Conservation (phyloP, 192 early-diverging fungal genomes). For the Coemansia sp. region DNA sequence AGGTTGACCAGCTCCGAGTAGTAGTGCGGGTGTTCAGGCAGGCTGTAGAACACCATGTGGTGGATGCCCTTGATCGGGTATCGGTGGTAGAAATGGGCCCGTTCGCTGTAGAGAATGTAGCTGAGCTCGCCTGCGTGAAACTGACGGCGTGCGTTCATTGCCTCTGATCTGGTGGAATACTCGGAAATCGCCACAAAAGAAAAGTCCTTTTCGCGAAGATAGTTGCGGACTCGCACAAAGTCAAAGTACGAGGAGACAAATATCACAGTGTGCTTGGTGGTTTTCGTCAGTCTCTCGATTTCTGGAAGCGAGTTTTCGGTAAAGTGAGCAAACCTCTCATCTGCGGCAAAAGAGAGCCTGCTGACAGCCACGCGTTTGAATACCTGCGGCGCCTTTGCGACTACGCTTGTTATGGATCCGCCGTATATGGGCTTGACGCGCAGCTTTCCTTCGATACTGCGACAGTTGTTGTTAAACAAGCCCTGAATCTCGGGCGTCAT, state of each 20-base stretch:
- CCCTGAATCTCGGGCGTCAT: conserved; percentile 90
- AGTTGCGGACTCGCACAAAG: conserved; percentile 90
- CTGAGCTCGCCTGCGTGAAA: conserved; percentile 80
- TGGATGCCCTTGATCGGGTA: conserved; percentile 80
- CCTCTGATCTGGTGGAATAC: conserved; percentile 79
- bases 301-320: conserved; percentile 61
- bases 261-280: conserved; percentile 64
- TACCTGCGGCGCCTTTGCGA: conserved; percentile 75
- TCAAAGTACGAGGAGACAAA: conserved; percentile 96
- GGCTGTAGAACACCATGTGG: conserved; percentile 86
- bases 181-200: conserved; percentile 83
- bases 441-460: conserved; percentile 65
- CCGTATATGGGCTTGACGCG: conserved; percentile 63
- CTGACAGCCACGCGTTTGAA: conserved; percentile 73
- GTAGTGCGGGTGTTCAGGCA: conserved; percentile 82
- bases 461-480: conserved; percentile 69
- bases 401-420: conserved; percentile 78
- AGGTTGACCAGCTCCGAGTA: conserved; percentile 90
- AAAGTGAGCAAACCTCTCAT: conserved; percentile 85
- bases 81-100: conserved; percentile 94
- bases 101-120: conserved; percentile 87
- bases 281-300: conserved; percentile 57
- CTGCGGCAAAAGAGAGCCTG: conserved; percentile 64
- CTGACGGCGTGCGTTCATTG: conserved; percentile 70
- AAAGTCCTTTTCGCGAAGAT: conserved; percentile 72